Percentiles rank a stretch among this genome's conserved stretches.
These are phyloP conservation scores for Dendrobium chrysotoxum DNA, from an alignment of 106 monocot species.

Conservation along the genomic window DNA sequence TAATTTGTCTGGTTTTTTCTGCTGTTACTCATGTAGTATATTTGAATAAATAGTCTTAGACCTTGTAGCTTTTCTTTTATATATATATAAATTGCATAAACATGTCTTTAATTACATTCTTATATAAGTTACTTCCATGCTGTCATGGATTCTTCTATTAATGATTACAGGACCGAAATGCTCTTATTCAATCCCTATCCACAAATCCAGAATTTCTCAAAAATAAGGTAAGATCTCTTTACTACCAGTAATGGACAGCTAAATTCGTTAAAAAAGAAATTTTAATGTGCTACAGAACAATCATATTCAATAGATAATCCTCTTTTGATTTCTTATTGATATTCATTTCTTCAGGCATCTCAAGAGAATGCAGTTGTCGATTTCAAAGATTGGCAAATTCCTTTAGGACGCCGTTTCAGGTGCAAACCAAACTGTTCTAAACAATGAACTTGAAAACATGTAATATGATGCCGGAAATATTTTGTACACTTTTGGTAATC, in stretches of 20 bases:
- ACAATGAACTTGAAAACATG: background rate
- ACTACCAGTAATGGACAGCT: no score
- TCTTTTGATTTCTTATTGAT: background rate
- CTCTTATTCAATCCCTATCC: conserved; percentile 45
- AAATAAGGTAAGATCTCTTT: conserved; percentile 39
- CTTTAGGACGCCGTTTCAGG: conserved; percentile 86
- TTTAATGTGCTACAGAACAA: background rate
- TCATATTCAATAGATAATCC: background rate
- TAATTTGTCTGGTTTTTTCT: no score
- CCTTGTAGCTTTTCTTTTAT: no score
- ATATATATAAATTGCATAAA: no score
- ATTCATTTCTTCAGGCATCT: conserved; percentile 41
- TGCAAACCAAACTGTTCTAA: background rate
- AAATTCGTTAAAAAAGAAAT: background rate
- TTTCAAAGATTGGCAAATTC: conserved; percentile 93
- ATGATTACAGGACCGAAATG: conserved; percentile 31
- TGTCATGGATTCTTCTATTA: background rate
- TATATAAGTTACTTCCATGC: background rate
- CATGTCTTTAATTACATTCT: no score
- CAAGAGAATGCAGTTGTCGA: conserved; percentile 56
- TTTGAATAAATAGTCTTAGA: no score
- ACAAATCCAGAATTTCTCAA: conserved; percentile 68
- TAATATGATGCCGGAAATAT: background rate
- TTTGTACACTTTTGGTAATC: background rate
- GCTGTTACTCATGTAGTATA: no score